Base-by-base conservation (phyloP, 2,329 filamentous ascomycete genomes). In the Tolypocladium album region DNA sequence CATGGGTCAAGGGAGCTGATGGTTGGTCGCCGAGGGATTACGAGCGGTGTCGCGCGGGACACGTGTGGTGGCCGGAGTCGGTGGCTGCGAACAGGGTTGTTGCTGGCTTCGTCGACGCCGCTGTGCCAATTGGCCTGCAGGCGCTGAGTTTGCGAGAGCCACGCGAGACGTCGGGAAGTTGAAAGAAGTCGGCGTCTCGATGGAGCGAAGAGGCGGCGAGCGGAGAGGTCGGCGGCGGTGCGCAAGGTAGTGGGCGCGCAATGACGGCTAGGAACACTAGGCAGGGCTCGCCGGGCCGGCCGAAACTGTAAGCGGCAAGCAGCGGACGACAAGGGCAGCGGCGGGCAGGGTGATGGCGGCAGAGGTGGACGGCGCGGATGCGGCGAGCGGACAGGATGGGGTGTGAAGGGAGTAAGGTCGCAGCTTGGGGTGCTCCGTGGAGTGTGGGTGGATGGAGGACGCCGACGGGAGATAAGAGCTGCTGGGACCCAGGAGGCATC, bases 21-120 rank as follows among this genome's bases (percentile, higher is more conserved):
- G 59, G 59, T 60, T 58, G 60, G 60, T 43, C 52, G 57, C 52
- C 56, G 57, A 61, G 27, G 38, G 24, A 38, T 6, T 45, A 59
- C 57, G 24, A 22, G n/a, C 12, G 39, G 53, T 43, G 57, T 53
- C 43, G 38, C 38, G 57, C 43, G 57, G 57, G 38, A 60, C 59
- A 58, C 56, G 59, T 60, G 59, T 60, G 34, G 42, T 34, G 34
- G 36, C 42, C 34, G 53, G 40, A 42, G 58, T 34, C 27, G 55
- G 55, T 9, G n/a, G 39, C 31, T 4, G 27, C 40, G 31, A 34
- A 7, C 15, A 27, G 17, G 47, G 27, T 34, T 9, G 27, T 4
- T 27, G 13, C 47, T 38, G 47, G 20, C 15, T 20, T 22, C 31
- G 50, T 22, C 31, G 50, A 55, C 22, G 50, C 31, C 22, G 40